phyloP scores from a whole-genome alignment of 2,329 filamentous ascomycete genomes.

The Arthroderma uncinatum region DNA sequence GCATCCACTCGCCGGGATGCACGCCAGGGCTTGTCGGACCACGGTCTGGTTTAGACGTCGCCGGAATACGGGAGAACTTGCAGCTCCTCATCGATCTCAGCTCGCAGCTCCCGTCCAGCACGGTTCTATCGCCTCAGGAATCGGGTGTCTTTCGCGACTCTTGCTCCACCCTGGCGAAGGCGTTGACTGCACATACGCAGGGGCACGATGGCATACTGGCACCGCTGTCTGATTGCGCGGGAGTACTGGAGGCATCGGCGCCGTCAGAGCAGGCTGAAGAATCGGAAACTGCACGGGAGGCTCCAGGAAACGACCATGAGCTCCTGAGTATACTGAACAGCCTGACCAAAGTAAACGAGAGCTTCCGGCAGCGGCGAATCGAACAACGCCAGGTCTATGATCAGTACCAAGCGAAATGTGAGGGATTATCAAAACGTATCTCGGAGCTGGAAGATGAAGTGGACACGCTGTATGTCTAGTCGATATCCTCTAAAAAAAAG shows the following conservation, averaged over 20 bases:
- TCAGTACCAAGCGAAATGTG: constrained; percentile 47
- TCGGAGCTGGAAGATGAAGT: constrained; percentile 50
- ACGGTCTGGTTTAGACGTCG: background rate
- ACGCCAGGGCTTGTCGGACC: background rate
- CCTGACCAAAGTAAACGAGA: constrained; percentile 11
- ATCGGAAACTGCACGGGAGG: background rate
- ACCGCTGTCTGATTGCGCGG: background rate
- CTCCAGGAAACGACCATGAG: background rate
- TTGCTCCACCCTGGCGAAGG: background rate
- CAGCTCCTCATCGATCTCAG: background rate
- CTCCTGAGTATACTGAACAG: background rate
- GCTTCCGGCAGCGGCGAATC: constrained; percentile 21
- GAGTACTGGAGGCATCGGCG: background rate
- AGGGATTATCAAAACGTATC: constrained; percentile 48
- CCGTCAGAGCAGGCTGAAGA: background rate
- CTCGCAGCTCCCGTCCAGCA: background rate
- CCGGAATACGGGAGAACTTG: background rate
- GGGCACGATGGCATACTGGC: background rate
- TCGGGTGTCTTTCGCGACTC: background rate
- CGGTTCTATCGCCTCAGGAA: background rate
- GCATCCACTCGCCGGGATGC: background rate
- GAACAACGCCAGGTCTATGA: constrained; percentile 49
- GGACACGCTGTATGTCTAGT: constrained; percentile 42
- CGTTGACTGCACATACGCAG: background rate
- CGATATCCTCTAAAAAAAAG: background rate